These are phyloP conservation scores for Penicillium brasilianum DNA, from an alignment of 2,329 filamentous ascomycete genomes.

Conservation along the genomic window DNA sequence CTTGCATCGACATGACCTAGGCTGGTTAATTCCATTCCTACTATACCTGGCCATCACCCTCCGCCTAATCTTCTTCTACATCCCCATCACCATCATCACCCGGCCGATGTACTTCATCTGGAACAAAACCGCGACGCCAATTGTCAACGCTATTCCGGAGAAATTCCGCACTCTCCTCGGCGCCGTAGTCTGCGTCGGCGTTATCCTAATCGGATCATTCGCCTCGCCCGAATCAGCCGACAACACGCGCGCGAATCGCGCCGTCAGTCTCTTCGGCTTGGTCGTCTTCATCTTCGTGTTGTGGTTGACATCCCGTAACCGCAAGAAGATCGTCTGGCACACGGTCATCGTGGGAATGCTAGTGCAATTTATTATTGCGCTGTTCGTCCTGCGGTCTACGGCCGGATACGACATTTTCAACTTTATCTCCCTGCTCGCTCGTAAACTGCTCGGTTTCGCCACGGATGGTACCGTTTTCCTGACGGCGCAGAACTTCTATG, in stretches of 20 bases:
- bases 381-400: conserved; percentile 82
- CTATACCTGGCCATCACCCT: conserved; percentile 76
- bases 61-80: conserved; percentile 74
- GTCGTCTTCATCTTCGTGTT: conserved; percentile 70
- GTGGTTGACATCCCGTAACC: conserved; percentile 73
- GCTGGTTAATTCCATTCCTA: conserved; percentile 85
- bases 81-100: conserved; percentile 70
- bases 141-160: conserved; percentile 68
- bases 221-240: conserved; percentile 71
- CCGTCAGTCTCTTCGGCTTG: conserved; percentile 79
- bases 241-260: conserved; percentile 80
- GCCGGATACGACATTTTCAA: conserved; percentile 90
- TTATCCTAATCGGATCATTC: conserved; percentile 80
- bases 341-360: conserved; percentile 89
- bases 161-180: conserved; percentile 68
- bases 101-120: conserved; percentile 70
- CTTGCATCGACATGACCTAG: conserved; percentile 72
- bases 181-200: conserved; percentile 66
- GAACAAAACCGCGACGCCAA: conserved; percentile 65
- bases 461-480: conserved; percentile 75
- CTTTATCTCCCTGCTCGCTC: conserved; percentile 79
- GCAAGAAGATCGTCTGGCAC: conserved; percentile 67
- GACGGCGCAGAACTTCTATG: conserved; percentile 51
- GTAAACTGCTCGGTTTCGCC: conserved; percentile 76
- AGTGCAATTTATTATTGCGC: conserved; percentile 81